Percentiles rank a stretch among this genome's conserved stretches.
Conservation (phyloP, 108 stramenopile genomes). For the Schizochytrium sp. region DNA sequence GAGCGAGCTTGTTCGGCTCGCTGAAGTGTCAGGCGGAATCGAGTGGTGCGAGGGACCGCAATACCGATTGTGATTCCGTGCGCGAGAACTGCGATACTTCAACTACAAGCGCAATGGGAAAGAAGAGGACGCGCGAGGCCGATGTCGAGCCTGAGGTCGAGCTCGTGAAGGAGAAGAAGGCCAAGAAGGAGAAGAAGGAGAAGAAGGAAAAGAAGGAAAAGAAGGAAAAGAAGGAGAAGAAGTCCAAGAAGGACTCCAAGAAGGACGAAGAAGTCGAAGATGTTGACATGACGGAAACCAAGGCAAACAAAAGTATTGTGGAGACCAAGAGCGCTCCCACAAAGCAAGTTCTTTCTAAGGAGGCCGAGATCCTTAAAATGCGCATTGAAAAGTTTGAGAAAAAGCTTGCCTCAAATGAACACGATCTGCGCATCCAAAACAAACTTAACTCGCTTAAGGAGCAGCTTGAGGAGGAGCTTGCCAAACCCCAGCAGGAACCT, state of each 20-base stretch:
- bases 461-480: neutral
- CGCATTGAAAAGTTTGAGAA: conserved; percentile 19
- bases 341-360: conserved; percentile 59
- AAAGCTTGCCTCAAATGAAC: neutral
- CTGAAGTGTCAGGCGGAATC: neutral
- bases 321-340: too few relatives aligned
- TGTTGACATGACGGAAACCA: too few relatives aligned
- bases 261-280: neutral
- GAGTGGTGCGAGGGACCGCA: neutral
- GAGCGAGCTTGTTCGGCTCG: neutral
- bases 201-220: neutral
- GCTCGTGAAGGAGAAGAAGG: conserved; percentile 30
- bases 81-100: neutral
- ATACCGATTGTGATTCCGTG: neutral
- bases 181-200: neutral
- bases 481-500: conserved; percentile 1
- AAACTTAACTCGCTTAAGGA: neutral
- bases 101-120: neutral
- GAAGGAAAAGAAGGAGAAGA: conserved; percentile 45
- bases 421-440: neutral
- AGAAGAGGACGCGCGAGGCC: neutral
- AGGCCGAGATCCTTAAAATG: conserved; percentile 75
- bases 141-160: conserved; percentile 11
- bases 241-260: conserved; percentile 9
- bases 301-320: too few relatives aligned